Percentiles rank a stretch among this genome's conserved stretches.
Evolutionary conservation across 1,139 yeast genomes (phyloP).

Genomic region (Yarrowia galli): DNA sequence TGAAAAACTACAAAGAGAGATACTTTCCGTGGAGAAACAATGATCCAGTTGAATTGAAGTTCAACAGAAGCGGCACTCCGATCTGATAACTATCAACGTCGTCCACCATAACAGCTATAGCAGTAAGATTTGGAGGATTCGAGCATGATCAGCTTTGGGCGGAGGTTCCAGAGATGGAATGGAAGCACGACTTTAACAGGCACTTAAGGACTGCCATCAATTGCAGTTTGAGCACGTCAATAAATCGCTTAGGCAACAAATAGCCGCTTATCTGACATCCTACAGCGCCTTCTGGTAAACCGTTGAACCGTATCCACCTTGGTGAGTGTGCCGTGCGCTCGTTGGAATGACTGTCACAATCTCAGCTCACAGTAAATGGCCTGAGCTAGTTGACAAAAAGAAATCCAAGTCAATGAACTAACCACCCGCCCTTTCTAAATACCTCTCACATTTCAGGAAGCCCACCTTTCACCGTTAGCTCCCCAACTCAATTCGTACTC

Average conservation of each 20-base stretch:
- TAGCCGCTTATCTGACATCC: background rate
- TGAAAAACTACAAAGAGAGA: background rate
- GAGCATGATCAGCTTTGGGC: no score
- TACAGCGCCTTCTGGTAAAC: background rate
- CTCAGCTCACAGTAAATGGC: background rate
- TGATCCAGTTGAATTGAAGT: background rate
- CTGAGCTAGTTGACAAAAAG: background rate
- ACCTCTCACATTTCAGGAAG: background rate
- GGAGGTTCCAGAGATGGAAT: no score
- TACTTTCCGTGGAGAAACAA: background rate
- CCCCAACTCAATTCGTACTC: constrained; percentile 8
- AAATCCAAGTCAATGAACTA: background rate
- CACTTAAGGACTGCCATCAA: no score
- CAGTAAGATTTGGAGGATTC: background rate
- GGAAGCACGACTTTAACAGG: no score
- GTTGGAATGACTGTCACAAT: background rate
- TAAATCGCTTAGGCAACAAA: no score
- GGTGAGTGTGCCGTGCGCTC: background rate
- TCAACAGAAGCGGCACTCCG: no score
- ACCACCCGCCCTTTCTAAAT: background rate
- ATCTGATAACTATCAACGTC: background rate
- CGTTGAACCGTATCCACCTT: constrained; percentile 11
- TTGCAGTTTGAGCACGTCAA: no score
- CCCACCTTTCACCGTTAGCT: background rate
- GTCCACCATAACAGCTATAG: background rate